Percentiles rank a stretch among this genome's conserved stretches.
These are phyloP conservation scores for Termitomyces eurrhizus DNA, from an alignment of 768 basidiomycete genomes.

Conservation along the genomic window DNA sequence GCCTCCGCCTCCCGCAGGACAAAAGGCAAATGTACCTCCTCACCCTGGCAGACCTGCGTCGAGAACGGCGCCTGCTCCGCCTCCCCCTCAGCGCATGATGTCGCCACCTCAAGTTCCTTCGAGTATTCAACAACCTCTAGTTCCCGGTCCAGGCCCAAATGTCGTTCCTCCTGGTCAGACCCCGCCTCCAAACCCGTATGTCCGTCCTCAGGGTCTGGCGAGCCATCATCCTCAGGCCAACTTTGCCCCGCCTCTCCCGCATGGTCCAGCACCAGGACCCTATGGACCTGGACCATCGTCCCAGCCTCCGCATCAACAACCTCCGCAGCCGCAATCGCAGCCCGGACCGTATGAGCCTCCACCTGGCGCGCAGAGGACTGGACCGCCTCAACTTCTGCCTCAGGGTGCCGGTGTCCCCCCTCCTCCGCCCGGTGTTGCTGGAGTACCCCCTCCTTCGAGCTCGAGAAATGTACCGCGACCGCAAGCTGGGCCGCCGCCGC, in stretches of 20 bases:
- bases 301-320: conserved; percentile 19
- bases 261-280: conserved; percentile 24
- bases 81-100: conserved; percentile 38
- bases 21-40: conserved; percentile 30
- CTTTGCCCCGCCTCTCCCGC: conserved; percentile 25
- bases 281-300: conserved; percentile 15
- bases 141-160: conserved; percentile 44
- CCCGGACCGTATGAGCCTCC: conserved; percentile 41
- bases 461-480: conserved; percentile 19
- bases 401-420: conserved; percentile 32
- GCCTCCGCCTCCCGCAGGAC: conserved; percentile 36
- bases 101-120: conserved; percentile 39
- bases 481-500: conserved; percentile 30
- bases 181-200: conserved; percentile 38
- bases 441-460: conserved; percentile 17
- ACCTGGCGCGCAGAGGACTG: conserved; percentile 27
- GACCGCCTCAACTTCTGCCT: conserved; percentile 21
- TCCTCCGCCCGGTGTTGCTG: conserved; percentile 32
- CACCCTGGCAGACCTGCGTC: conserved; percentile 28
- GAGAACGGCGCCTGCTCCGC: conserved; percentile 22
- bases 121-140: conserved; percentile 33
- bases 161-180: conserved; percentile 45
- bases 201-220: conserved; percentile 24
- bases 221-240: conserved; percentile 19
- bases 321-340: conserved; percentile 21